Evolutionary conservation across 768 basidiomycete species (phyloP).

Genomic region (Pisolithus marmoratus): DNA sequence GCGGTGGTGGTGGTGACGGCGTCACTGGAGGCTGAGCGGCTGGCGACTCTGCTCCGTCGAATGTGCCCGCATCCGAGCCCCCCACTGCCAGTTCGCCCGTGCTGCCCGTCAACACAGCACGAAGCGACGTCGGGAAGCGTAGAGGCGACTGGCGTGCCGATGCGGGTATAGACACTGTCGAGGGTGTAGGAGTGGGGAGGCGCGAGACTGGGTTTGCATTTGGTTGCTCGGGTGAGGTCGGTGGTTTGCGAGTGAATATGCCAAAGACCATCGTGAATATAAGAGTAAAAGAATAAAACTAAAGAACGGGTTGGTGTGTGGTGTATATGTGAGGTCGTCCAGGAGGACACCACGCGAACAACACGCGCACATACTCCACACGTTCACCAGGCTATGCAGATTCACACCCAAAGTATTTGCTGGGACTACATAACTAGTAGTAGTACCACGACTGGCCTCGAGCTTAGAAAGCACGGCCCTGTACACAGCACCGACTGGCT

Average conservation of each 20-base stretch:
- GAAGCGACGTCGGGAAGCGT: conserved; percentile 15
- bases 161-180: conserved; percentile 31
- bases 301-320: too few relatives aligned
- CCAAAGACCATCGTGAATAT: conserved; percentile 36
- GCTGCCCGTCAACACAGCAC: conserved; percentile 12
- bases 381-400: too few relatives aligned
- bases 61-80: conserved; percentile 9
- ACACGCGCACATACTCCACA: too few relatives aligned
- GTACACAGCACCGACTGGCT: too few relatives aligned
- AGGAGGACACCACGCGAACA: too few relatives aligned
- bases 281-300: too few relatives aligned
- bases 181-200: conserved; percentile 51
- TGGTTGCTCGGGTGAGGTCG: conserved; percentile 1
- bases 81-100: conserved; percentile 17
- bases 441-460: too few relatives aligned
- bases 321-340: too few relatives aligned
- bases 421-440: too few relatives aligned
- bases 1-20: conserved; percentile 31
- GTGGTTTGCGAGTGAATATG: conserved; percentile 34
- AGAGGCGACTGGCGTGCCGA: conserved; percentile 18
- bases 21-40: conserved; percentile 25
- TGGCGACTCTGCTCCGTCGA: conserved; percentile 4
- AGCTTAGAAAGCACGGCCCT: too few relatives aligned
- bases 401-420: too few relatives aligned
- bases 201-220: conserved; percentile 20